phyloP scores from a whole-genome alignment of 2,329 filamentous ascomycete genomes.

The Diaporthe vexans region DNA sequence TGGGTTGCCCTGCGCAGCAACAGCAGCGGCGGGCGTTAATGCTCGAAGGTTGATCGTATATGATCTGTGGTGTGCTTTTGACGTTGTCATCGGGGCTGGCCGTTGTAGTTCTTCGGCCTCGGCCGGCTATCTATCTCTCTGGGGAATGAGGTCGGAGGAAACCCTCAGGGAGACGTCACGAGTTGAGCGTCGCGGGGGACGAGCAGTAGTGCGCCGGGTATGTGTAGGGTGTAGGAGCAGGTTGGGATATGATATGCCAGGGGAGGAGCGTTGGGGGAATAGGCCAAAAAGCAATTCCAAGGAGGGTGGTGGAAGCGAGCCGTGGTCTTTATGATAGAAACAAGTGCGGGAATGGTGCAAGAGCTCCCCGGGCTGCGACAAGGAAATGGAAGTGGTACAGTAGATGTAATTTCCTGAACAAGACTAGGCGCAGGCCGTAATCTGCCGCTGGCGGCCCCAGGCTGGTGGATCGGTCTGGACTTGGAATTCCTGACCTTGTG shows the following conservation, averaged over 20 bases:
- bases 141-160: not conserved
- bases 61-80: conserved; percentile 40
- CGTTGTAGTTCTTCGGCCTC: conserved; percentile 22
- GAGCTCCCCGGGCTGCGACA: conserved; percentile 19
- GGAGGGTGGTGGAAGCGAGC: conserved; percentile 5
- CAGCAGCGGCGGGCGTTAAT: conserved; percentile 21
- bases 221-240: not conserved
- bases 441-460: conserved; percentile 31
- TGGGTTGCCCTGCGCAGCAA: not conserved
- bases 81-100: conserved; percentile 40
- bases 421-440: conserved; percentile 34
- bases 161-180: not conserved
- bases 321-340: conserved; percentile 20
- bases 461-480: conserved; percentile 33
- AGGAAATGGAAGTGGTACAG: conserved; percentile 21
- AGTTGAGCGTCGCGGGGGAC: not conserved
- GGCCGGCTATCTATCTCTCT: conserved; percentile 12
- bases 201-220: not conserved
- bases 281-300: not conserved
- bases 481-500: conserved; percentile 29
- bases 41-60: conserved; percentile 41
- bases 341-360: conserved; percentile 27
- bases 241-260: not conserved
- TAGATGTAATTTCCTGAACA: conserved; percentile 34
- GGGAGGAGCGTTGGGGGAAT: not conserved